Conservation (phyloP, 192 early-diverging fungal species). For the Umbelopsis sp. region DNA sequence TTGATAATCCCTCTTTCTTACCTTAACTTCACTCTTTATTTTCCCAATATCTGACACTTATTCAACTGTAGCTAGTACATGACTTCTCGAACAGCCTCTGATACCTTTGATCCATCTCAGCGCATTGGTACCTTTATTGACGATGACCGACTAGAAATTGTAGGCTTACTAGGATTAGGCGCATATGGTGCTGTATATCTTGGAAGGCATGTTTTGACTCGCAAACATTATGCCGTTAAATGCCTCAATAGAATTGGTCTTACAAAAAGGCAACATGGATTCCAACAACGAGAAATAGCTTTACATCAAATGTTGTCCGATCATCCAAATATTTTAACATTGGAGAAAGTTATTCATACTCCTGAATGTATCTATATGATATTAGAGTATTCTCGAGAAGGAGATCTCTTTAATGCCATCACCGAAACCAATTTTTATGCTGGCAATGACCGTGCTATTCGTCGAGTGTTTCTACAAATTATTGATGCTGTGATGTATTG, state of each 20-base stretch:
- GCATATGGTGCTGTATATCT: conserved; percentile 78
- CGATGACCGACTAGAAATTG: conserved; percentile 41
- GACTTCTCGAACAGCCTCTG: conserved; percentile 19
- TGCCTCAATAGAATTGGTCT: conserved; percentile 68
- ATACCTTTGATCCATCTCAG: conserved; percentile 25
- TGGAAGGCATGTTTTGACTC: conserved; percentile 58
- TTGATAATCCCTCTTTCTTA: background rate
- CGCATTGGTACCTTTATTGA: conserved; percentile 40
- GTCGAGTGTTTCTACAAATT: conserved; percentile 83
- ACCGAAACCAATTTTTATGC: conserved; percentile 77
- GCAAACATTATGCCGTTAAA: conserved; percentile 69
- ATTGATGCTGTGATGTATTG: conserved; percentile 80
- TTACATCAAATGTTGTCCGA: conserved; percentile 67
- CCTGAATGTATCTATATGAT: conserved; percentile 68
- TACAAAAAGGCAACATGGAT: conserved; percentile 59
- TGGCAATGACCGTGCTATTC: conserved; percentile 76
- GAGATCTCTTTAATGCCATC: conserved; percentile 96
- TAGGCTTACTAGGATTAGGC: conserved; percentile 65
- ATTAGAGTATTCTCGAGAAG: conserved; percentile 82
- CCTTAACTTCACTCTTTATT: background rate
- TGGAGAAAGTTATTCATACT: conserved; percentile 69
- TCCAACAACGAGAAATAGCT: conserved; percentile 68
- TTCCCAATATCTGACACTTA: background rate
- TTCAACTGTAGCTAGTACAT: background rate
- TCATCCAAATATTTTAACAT: conserved; percentile 68